Conservation (phyloP, 2,329 filamentous ascomycete species). For the Nectriaceae sp. region DNA sequence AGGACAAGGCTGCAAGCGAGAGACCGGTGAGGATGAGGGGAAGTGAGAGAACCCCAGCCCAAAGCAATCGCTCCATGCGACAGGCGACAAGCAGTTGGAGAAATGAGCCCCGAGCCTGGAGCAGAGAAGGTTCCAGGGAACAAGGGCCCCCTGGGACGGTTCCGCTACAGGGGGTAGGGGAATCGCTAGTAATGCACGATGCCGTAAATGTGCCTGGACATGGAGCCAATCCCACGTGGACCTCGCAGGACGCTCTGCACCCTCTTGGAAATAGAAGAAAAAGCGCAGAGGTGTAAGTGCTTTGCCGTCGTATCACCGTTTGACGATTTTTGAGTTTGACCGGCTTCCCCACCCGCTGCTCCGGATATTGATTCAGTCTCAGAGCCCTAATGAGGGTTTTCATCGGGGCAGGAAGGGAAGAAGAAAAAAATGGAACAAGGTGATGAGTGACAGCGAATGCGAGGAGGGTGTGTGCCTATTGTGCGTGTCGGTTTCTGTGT, state of each 20-base stretch:
- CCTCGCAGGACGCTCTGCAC: background rate
- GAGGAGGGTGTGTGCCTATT: background rate
- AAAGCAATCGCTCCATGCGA: background rate
- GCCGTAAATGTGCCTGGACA: background rate
- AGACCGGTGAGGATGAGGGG: background rate
- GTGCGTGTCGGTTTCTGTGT: too few relatives aligned
- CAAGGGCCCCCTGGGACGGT: background rate
- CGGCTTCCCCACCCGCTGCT: constrained; percentile 17
- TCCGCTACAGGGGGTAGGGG: background rate
- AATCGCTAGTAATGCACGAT: constrained; percentile 1
- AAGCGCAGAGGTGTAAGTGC: background rate
- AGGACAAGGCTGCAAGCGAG: background rate
- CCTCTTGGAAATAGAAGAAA: background rate
- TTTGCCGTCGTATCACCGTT: constrained; percentile 1
- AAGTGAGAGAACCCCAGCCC: too few relatives aligned
- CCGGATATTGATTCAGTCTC: constrained; percentile 13
- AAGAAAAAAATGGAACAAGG: background rate
- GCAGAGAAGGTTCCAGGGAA: background rate
- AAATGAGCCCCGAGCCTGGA: background rate
- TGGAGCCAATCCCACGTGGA: background rate
- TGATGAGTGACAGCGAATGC: background rate
- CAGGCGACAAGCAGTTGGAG: background rate
- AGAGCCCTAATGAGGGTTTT: too few relatives aligned
- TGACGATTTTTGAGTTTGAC: constrained; percentile 2
- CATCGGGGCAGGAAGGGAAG: too few relatives aligned